Conservation (phyloP, 177 flowering plant species). For the Vitis hybrid region DNA sequence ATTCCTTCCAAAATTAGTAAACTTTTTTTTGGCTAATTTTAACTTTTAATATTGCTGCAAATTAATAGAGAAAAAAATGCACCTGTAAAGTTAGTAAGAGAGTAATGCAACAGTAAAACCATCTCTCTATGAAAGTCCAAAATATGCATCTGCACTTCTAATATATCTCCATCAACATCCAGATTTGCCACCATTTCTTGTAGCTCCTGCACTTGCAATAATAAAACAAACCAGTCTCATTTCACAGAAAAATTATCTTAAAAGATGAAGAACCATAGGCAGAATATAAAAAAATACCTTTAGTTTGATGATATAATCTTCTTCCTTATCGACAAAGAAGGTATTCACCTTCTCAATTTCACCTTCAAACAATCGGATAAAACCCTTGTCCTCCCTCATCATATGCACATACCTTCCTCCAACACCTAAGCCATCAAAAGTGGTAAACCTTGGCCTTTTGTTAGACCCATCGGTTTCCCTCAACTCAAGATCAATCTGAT, state of each 20-base stretch:
- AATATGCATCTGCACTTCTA: slow-evolving; percentile 12
- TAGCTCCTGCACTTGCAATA: slow-evolving; percentile 15
- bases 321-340: slow-evolving; percentile 20
- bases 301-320: slow-evolving; percentile 17
- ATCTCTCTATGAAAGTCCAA: slow-evolving; percentile 24
- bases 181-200: slow-evolving; percentile 7
- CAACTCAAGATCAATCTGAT: slow-evolving; percentile 1
- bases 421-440: background rate
- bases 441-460: background rate
- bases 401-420: background rate
- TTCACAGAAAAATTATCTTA: background rate
- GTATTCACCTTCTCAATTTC: slow-evolving; percentile 21
- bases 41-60: too few species aligned
- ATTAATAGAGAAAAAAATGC: background rate
- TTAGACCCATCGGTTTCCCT: background rate
- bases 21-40: too few species aligned
- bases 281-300: slow-evolving; percentile 13
- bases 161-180: background rate
- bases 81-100: slow-evolving; percentile 25
- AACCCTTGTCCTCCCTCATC: background rate
- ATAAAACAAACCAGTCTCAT: background rate
- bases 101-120: slow-evolving; percentile 21
- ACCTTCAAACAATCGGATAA: slow-evolving; percentile 9
- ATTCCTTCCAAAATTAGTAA: too few species aligned
- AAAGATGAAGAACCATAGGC: background rate